Evolutionary conservation across 2,329 filamentous ascomycete species (phyloP), one percentile per base, ranked within the genome.

Genomic region (Paramyrothecium sp.): DNA sequence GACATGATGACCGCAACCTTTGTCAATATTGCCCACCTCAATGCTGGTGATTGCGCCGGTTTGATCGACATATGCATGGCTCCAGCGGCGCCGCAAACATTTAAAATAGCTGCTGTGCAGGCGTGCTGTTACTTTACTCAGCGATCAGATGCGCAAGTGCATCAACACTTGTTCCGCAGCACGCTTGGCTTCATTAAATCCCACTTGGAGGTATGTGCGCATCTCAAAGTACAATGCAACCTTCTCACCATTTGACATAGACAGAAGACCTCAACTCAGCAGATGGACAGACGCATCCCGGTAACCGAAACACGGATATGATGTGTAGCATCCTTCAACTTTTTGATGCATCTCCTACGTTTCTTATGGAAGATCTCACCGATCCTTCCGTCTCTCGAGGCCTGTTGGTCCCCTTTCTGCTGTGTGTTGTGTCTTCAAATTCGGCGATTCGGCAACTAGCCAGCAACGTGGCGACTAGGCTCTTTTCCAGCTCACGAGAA

Each of bases 1-100:
- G 81, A 87, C 58, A 78, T 89, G 65, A 85, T 88, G 72, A 88
- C 86, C 17, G 85, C 85, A 41, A 81, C 86, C 3, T 88, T 89
- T 67, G 85, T 89, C 56, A 86, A 84, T 67, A 73, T 89, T 46
- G 78, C 82, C 13, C 81, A 89, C 62, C 74, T 90, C 38, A 85
- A 84, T 65, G 80, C 86, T 55, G 83, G 87, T 52, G 76, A 78
- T 54, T 83, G 80, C 57, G 77, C 86, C 48, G 79, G 78, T 21
- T 76, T 90, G 16, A 76, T 81, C 3, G 79, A 83, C 51, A 73
- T 75, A 10, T 89, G 87, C 61, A 78, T 89, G 51, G 76, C 81
- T 38, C 71, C 80, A n/a, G 78, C 76, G 55, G 76, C 86, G 2
- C 85, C 87, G 10, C 73, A 78, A 54, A 78, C 75, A 54, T 89